These are phyloP conservation scores for Aechmea fasciata DNA, from an alignment of 176 grass and related monocot genomes.

Conservation along the genomic window DNA sequence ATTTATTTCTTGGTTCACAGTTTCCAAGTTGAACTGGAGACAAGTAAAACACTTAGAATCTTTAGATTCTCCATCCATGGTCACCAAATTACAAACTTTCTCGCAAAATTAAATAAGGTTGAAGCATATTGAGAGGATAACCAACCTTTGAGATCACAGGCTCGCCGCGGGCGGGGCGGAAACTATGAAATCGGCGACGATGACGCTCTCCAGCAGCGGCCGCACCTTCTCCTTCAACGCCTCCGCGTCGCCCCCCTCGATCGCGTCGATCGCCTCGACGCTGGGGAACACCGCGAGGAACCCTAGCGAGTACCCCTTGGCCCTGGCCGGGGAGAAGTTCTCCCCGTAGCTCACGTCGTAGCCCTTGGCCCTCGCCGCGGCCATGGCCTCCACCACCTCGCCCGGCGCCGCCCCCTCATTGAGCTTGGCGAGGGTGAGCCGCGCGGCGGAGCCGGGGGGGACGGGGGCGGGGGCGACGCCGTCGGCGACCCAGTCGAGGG, in stretches of 20 bases:
- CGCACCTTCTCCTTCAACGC: conserved; percentile 49
- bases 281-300: conserved; percentile 58
- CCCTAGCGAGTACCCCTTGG: conserved; percentile 77
- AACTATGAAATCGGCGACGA: conserved; percentile 69
- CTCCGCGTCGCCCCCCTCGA: conserved; percentile 49
- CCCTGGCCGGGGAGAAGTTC: conserved; percentile 76
- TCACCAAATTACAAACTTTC: not conserved
- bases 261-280: conserved; percentile 54
- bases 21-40: too few species aligned
- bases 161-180: conserved; percentile 24
- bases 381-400: conserved; percentile 32
- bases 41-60: too few species aligned
- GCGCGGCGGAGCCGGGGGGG: conserved; percentile 35
- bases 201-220: conserved; percentile 54
- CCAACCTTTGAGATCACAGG: conserved; percentile 34
- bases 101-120: not conserved
- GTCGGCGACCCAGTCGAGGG: conserved; percentile 63
- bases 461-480: conserved; percentile 25
- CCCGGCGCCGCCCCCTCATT: conserved; percentile 36
- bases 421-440: conserved; percentile 59
- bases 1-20: too few species aligned
- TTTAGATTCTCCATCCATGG: not conserved
- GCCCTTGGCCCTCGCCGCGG: conserved; percentile 23
- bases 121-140: not conserved
- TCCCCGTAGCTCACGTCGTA: conserved; percentile 63